Percentiles rank a stretch among this genome's conserved stretches.
These are phyloP conservation scores for Metschnikowia corniflorae DNA, from an alignment of 805 yeast genomes.

Conservation along the genomic window DNA sequence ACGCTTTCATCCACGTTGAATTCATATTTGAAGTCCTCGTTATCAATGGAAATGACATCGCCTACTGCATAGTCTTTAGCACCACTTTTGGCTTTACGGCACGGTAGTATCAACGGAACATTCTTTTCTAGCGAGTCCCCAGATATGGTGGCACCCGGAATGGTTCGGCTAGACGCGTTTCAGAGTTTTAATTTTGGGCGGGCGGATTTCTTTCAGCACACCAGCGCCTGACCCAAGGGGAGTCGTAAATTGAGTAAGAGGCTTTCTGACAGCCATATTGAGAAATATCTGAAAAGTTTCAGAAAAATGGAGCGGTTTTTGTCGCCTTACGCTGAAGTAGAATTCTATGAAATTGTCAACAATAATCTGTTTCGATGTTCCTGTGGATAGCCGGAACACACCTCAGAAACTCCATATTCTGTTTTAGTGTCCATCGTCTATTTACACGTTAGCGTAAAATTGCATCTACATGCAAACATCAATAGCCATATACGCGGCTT, in stretches of 20 bases:
- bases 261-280: constrained; percentile 30
- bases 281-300: too few relatives aligned
- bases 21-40: constrained; percentile 17
- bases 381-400: constrained; percentile 5
- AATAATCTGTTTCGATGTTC: constrained; percentile 6
- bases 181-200: constrained; percentile 53
- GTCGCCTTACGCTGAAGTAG: background rate
- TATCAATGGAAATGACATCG: constrained; percentile 18
- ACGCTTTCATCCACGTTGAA: constrained; percentile 35
- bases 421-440: too few relatives aligned
- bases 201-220: constrained; percentile 53
- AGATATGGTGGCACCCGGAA: constrained; percentile 54
- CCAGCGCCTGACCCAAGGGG: constrained; percentile 70
- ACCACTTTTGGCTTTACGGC: constrained; percentile 30
- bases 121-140: constrained; percentile 5
- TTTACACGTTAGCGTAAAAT: too few relatives aligned
- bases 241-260: constrained; percentile 39
- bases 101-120: constrained; percentile 13
- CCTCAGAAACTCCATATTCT: too few relatives aligned
- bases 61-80: constrained; percentile 29
- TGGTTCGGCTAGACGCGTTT: constrained; percentile 55
- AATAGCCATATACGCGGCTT: too few relatives aligned
- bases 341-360: background rate
- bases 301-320: background rate
- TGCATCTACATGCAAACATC: too few relatives aligned